Evolutionary conservation across 306 rosid species (phyloP), one percentile per base, ranked within the genome.

Genomic region (Vicia faba): DNA sequence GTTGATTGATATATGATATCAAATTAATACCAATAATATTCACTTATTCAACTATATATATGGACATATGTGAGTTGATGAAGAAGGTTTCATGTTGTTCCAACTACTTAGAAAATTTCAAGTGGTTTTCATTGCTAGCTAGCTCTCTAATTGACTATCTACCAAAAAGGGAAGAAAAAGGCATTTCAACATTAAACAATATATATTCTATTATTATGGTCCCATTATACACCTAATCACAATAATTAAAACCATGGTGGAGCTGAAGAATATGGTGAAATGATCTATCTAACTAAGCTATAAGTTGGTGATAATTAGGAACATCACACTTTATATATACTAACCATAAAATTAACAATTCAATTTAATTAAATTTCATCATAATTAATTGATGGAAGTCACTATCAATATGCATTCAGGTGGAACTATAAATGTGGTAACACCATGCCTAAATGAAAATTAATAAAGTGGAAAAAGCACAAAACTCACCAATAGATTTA

Each of bases 201-300:
- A 61, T 62, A 40, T 71, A 49, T 60, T 64, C 64, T 41, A 55
- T 36, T 60, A 11, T 36, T 36, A 61, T 53, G 95, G 93, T 61
- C 89, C 95, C 96, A 81, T 82, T 26, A 11, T 73, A 76, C 68
- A 76, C 65, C 81, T 78, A 68, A 72, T 74, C 80, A 79, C 80
- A 72, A 73, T 76, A 69, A 81, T 73, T 73, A 72, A 73, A 39
- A 77, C 74, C 72, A 70, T 71, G 81, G 86, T 84, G 88, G 83
- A 84, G 77, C 56, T 76, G 82, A 72, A 80, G 80, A 53, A 56
- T 81, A 81, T 26, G 81, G 70, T 73, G 83, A 73, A 80, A 70
- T 67, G 70, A 62, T 76, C 26, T 4, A 55, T 25, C 18, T 26
- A 55, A 50, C 8, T 45, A 51, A 51, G 61, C 61, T 55, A 55